Percentiles rank a stretch among this genome's conserved stretches.
These are phyloP conservation scores for Pseudogymnoascus sp. DNA, from an alignment of 2,329 filamentous ascomycete genomes.

Conservation along the genomic window DNA sequence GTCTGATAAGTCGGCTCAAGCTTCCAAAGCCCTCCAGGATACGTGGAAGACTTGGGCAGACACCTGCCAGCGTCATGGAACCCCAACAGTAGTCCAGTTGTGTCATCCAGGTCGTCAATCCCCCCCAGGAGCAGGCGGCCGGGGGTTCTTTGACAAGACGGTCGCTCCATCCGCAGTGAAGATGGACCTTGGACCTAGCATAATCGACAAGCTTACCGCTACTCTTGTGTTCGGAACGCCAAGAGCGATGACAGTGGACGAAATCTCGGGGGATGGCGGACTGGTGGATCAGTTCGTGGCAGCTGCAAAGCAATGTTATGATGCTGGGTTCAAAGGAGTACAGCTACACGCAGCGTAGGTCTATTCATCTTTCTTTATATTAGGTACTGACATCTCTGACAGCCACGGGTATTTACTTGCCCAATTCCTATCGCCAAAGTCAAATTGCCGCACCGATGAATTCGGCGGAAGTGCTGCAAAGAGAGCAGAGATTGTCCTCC, in stretches of 20 bases:
- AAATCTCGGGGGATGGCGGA: slow-evolving; percentile 37
- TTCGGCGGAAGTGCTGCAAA: slow-evolving; percentile 67
- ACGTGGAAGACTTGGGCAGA: slow-evolving; percentile 34
- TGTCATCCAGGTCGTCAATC: slow-evolving; percentile 42
- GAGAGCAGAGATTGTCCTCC: slow-evolving; percentile 56
- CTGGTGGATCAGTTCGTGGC: slow-evolving; percentile 45
- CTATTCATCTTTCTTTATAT: slow-evolving; percentile 21
- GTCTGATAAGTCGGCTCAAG: slow-evolving; percentile 10
- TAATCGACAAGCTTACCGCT: slow-evolving; percentile 28
- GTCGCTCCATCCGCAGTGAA: slow-evolving; percentile 38
- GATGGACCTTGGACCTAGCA: slow-evolving; percentile 33
- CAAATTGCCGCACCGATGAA: slow-evolving; percentile 58
- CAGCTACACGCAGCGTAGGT: slow-evolving; percentile 41
- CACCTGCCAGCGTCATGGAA: slow-evolving; percentile 26
- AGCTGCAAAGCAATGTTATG: slow-evolving; percentile 40
- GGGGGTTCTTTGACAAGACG: slow-evolving; percentile 31
- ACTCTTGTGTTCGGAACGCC: slow-evolving; percentile 43
- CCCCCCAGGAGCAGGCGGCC: slow-evolving; percentile 31
- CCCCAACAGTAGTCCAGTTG: slow-evolving; percentile 37
- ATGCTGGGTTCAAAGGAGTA: slow-evolving; percentile 44
- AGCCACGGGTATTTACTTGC: slow-evolving; percentile 66
- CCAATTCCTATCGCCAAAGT: slow-evolving; percentile 57
- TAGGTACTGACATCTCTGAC: background rate
- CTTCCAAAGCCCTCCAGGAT: slow-evolving; percentile 20
- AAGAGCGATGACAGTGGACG: slow-evolving; percentile 44